Base-by-base conservation (phyloP, 1,139 yeast species). In the Kluyveromyces sp. region DNA sequence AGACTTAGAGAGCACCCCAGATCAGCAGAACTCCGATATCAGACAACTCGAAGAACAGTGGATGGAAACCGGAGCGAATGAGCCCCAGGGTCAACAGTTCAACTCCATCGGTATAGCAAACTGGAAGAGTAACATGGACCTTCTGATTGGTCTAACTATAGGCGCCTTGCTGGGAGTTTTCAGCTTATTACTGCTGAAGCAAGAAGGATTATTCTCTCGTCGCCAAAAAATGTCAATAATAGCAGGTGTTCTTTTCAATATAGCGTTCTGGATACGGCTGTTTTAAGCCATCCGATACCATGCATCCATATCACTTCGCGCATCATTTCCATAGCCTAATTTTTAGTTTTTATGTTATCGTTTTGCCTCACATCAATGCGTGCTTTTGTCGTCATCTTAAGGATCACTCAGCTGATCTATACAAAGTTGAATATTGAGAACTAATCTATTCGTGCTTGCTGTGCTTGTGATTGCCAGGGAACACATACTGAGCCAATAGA, bases 1-100 rank as follows among this genome's bases (percentile, higher is more conserved):
- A 2, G 67, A 68, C 19, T 48, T 63, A 12, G 63, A 43, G 55
- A 57, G 32, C 48, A 69, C 39, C 57, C 64, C 45, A 73, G 69
- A 56, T 33, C 44, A 39, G 15, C 52, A 58, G 53, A 53, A 63
- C 4, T 58, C 47, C 4, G 60, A 61, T 42, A 53, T 58, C 3
- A 45, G 87, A 41, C 83, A 80, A 49, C 63, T 87, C 50, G 96
- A 88, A 58, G 96, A 88, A 54, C 71, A 88, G 46, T 88, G 96
- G 96, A 84, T 88, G 48, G 94, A 88, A 55, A 80, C 84, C 40
- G 83, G 92, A 0, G 87, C 78, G 6, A 72, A 69, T 54, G 62
- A 54, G 15, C 41, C 43, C 12, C 50, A 52, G 39, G 56, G 51
- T 35, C 56, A 52, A 33, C 48, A 55, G 35, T 57, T 58, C 41